These are phyloP conservation scores for Blastomyces gilchristii DNA, from an alignment of 2,329 filamentous ascomycete species.

Conservation along the genomic window DNA sequence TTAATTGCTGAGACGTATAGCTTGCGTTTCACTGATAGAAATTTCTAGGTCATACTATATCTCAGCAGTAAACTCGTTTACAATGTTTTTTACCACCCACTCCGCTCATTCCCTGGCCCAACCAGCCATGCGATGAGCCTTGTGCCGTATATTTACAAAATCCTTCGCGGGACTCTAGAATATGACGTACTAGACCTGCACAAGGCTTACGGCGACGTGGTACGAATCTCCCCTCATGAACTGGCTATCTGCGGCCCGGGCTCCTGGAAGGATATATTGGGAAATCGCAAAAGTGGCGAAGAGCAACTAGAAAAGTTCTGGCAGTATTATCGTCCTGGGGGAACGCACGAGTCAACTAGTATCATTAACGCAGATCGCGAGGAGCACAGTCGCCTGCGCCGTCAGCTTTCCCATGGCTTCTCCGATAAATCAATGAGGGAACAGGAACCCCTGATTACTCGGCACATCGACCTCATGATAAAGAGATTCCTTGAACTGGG, in stretches of 20 bases:
- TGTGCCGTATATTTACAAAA: slow-evolving; percentile 14
- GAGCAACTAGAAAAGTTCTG: slow-evolving; percentile 19
- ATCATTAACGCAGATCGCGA: slow-evolving; percentile 16
- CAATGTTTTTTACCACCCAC: slow-evolving; percentile 21
- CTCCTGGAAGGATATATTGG: slow-evolving; percentile 25
- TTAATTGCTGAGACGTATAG: neutral
- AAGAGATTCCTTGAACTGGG: slow-evolving; percentile 17
- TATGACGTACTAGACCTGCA: slow-evolving; percentile 21
- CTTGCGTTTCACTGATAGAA: neutral
- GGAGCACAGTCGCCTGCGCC: slow-evolving; percentile 22
- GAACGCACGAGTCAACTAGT: neutral
- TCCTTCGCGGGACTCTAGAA: slow-evolving; percentile 16
- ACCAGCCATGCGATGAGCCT: slow-evolving; percentile 12
- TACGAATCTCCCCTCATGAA: slow-evolving; percentile 24
- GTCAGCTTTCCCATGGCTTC: slow-evolving; percentile 30
- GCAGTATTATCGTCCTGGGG: slow-evolving; percentile 15
- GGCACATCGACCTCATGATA: slow-evolving; percentile 27
- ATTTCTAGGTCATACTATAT: neutral
- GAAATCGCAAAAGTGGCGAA: slow-evolving; percentile 12
- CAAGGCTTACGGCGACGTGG: slow-evolving; percentile 21
- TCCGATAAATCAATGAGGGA: slow-evolving; percentile 31
- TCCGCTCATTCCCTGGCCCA: slow-evolving; percentile 19
- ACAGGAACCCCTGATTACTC: slow-evolving; percentile 27
- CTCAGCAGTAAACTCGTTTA: slow-evolving; percentile 12
- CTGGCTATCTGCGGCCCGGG: slow-evolving; percentile 19